These are phyloP conservation scores for Phenoliferia sp. DNA, from an alignment of 1,284 basidiomycete genomes.

Conservation along the genomic window DNA sequence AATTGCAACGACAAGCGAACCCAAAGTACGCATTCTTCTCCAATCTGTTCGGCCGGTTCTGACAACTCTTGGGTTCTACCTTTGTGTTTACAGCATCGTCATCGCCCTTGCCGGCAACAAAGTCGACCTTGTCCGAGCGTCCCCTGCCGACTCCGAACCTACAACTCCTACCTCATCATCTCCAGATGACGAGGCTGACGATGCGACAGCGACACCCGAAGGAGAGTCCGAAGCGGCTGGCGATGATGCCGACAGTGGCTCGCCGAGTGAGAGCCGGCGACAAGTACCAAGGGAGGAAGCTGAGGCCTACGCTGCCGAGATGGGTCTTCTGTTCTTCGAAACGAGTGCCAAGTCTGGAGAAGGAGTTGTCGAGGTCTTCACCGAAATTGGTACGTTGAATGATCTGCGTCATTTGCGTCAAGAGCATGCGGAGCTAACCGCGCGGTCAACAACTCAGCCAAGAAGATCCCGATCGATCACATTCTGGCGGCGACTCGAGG, in stretches of 20 bases:
- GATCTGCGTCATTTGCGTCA: background rate
- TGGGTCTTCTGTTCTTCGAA: constrained; percentile 91
- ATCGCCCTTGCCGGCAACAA: constrained; percentile 96
- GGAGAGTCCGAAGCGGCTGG: constrained; percentile 6
- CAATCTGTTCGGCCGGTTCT: background rate
- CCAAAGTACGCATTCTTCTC: constrained; percentile 52
- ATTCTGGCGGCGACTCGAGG: constrained; percentile 56
- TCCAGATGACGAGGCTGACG: constrained; percentile 67
- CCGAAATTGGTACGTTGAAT: constrained; percentile 76
- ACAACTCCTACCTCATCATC: constrained; percentile 46
- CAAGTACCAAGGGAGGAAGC: constrained; percentile 92
- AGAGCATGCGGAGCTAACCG: background rate
- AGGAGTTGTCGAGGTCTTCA: constrained; percentile 94
- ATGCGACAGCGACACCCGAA: constrained; percentile 66
- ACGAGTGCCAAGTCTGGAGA: constrained; percentile 97
- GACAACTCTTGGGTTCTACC: background rate
- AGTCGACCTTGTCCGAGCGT: constrained; percentile 44
- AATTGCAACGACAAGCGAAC: constrained; percentile 96
- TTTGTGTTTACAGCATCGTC: constrained; percentile 69
- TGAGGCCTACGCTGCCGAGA: constrained; percentile 90
- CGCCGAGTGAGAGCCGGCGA: constrained; percentile 54
- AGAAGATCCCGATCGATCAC: constrained; percentile 92
- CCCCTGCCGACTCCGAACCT: constrained; percentile 39
- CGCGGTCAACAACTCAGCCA: constrained; percentile 55
- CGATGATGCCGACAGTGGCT: constrained; percentile 36